Conservation (phyloP, 2,329 filamentous ascomycete genomes). For the Aspergillus carbonarius region DNA sequence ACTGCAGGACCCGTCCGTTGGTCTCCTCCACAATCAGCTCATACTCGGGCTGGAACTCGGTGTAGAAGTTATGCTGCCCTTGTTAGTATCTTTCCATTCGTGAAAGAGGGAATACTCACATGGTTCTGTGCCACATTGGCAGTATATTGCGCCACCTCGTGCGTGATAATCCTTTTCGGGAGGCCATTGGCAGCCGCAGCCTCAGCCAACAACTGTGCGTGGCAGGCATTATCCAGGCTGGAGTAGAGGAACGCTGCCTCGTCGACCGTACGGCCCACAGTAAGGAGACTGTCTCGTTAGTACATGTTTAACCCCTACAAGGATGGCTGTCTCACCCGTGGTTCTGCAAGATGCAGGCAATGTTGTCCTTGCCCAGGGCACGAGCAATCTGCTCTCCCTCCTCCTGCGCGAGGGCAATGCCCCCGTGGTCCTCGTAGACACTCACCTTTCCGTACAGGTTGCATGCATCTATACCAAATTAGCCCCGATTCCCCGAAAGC, state of each 20-base stretch:
- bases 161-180: conserved; percentile 34
- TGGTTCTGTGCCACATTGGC: conserved; percentile 37
- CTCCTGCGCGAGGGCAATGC: conserved; percentile 41
- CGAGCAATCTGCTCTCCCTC: conserved; percentile 40
- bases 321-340: conserved; percentile 32
- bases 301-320: background rate
- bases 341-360: conserved; percentile 44
- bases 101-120: conserved; percentile 20
- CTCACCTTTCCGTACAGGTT: conserved; percentile 40
- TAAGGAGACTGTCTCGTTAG: conserved; percentile 35
- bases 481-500: background rate
- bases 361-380: conserved; percentile 41
- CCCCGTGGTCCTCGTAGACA: conserved; percentile 43
- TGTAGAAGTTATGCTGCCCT: conserved; percentile 40
- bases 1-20: conserved; percentile 33
- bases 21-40: conserved; percentile 40
- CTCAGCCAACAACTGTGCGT: conserved; percentile 43
- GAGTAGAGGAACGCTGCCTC: conserved; percentile 41
- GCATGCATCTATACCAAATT: conserved; percentile 32
- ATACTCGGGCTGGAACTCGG: conserved; percentile 41
- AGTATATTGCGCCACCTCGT: conserved; percentile 37
- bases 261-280: conserved; percentile 43
- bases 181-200: conserved; percentile 42
- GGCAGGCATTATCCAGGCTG: conserved; percentile 44
- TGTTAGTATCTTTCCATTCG: conserved; percentile 9